Percentiles rank a stretch among this genome's conserved stretches.
These are phyloP conservation scores for Yamadazyma ubonensis DNA, from an alignment of 805 yeast genomes.

Conservation along the genomic window DNA sequence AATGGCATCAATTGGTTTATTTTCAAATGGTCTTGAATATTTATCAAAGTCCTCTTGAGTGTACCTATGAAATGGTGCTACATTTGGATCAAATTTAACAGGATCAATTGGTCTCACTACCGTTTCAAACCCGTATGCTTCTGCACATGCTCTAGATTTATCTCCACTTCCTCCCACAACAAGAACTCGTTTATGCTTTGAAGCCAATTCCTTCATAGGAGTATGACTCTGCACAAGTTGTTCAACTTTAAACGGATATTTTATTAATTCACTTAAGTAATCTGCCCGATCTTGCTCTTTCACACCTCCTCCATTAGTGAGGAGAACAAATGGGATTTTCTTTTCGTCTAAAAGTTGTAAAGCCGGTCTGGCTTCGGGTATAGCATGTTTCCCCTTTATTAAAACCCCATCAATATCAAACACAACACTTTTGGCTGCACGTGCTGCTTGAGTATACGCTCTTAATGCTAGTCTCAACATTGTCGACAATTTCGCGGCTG, in stretches of 20 bases:
- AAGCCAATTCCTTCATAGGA: conserved; percentile 53
- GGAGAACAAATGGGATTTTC: conserved; percentile 71
- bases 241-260: conserved; percentile 44
- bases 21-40: conserved; percentile 10
- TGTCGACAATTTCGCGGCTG: conserved; percentile 8
- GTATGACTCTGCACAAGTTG: conserved; percentile 88
- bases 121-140: conserved; percentile 71
- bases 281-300: conserved; percentile 59
- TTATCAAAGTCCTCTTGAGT: conserved; percentile 1
- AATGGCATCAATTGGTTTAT: conserved; percentile 64
- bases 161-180: conserved; percentile 83
- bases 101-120: conserved; percentile 75
- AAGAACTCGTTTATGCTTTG: conserved; percentile 55
- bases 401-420: conserved; percentile 83
- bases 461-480: conserved; percentile 5
- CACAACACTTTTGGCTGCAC: conserved; percentile 21
- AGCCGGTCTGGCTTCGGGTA: conserved; percentile 65
- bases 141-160: conserved; percentile 69
- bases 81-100: conserved; percentile 52
- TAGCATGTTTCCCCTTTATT: conserved; percentile 66
- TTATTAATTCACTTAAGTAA: conserved; percentile 16
- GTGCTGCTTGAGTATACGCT: background rate
- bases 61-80: conserved; percentile 63
- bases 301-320: conserved; percentile 91
- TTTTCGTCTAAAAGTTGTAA: conserved; percentile 50